phyloP scores from a whole-genome alignment of 2,329 filamentous ascomycete genomes.

The Fusarium pseudoanthophilum region DNA sequence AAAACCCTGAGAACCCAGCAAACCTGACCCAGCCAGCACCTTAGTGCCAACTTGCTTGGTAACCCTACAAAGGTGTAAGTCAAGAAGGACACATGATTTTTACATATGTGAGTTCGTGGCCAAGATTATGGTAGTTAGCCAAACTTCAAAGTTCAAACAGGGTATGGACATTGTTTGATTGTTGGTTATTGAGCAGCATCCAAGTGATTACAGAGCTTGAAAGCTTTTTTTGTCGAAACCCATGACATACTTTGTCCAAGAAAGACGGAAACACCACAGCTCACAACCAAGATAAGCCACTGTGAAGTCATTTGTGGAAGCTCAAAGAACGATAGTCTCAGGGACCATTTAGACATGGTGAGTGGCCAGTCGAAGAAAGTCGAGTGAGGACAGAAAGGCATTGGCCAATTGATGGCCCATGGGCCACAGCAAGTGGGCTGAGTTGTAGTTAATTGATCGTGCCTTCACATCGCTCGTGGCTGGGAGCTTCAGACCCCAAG shows the following conservation, averaged over 20 bases:
- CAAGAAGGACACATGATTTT: slow-evolving; percentile 40
- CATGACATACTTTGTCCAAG: background rate
- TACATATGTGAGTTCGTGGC: slow-evolving; percentile 26
- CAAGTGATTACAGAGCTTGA: background rate
- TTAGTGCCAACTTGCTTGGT: slow-evolving; percentile 41
- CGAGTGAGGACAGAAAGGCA: slow-evolving; percentile 27
- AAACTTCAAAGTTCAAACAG: slow-evolving; percentile 10
- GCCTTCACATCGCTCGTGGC: slow-evolving; percentile 21
- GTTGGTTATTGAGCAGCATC: slow-evolving; percentile 18
- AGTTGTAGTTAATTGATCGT: slow-evolving; percentile 34
- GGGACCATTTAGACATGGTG: slow-evolving; percentile 1
- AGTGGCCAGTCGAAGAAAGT: slow-evolving; percentile 22
- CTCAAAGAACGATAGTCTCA: slow-evolving; percentile 15
- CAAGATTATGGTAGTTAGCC: slow-evolving; percentile 21
- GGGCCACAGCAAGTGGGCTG: slow-evolving; percentile 36
- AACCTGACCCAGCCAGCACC: slow-evolving; percentile 30
- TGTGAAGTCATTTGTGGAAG: slow-evolving; percentile 19
- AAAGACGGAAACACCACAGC: slow-evolving; percentile 4
- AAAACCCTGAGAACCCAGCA: slow-evolving; percentile 27
- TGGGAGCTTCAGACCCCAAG: slow-evolving; percentile 33
- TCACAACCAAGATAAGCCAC: slow-evolving; percentile 2
- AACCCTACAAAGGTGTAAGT: slow-evolving; percentile 40
- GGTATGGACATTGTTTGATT: slow-evolving; percentile 2
- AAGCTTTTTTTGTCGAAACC: background rate
- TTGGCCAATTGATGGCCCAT: slow-evolving; percentile 37